These are phyloP conservation scores for Colletotrichum destructivum DNA, from an alignment of 2,329 filamentous ascomycete species.

Conservation along the genomic window DNA sequence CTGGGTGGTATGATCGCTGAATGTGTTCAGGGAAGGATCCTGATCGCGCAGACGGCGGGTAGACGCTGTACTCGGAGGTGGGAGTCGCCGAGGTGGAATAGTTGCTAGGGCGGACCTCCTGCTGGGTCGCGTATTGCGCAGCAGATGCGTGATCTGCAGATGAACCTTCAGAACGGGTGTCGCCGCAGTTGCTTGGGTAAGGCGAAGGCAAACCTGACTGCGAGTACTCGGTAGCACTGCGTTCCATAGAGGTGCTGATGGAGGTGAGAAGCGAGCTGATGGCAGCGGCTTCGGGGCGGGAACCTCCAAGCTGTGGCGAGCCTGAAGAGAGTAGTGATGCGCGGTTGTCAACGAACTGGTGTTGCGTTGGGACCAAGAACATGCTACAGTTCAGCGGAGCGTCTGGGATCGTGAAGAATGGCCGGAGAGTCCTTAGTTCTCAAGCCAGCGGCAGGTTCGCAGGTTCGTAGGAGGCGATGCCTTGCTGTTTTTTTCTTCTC, in stretches of 20 bases:
- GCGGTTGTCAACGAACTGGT: conserved; percentile 51
- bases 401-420: conserved; percentile 33
- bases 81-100: conserved; percentile 87
- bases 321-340: conserved; percentile 49
- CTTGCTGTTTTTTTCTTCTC: conserved; percentile 3
- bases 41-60: conserved; percentile 82
- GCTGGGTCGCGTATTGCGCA: conserved; percentile 88
- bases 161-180: conserved; percentile 87
- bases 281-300: conserved; percentile 48
- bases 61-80: conserved; percentile 89
- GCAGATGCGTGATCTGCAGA: conserved; percentile 93
- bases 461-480: conserved; percentile 35
- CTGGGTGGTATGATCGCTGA: conserved; percentile 85
- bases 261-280: conserved; percentile 50
- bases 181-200: conserved; percentile 76
- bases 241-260: conserved; percentile 66
- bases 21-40: conserved; percentile 90
- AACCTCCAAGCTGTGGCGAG: conserved; percentile 47
- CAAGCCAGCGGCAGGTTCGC: conserved; percentile 47
- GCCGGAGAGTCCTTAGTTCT: conserved; percentile 52
- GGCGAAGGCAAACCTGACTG: conserved; percentile 89
- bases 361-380: conserved; percentile 52
- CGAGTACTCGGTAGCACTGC: conserved; percentile 81
- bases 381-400: conserved; percentile 52
- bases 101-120: conserved; percentile 81